Evolutionary conservation across 2,329 filamentous ascomycete genomes (phyloP), one percentile per base, ranked within the genome.

Genomic region (Diaporthe destruens): DNA sequence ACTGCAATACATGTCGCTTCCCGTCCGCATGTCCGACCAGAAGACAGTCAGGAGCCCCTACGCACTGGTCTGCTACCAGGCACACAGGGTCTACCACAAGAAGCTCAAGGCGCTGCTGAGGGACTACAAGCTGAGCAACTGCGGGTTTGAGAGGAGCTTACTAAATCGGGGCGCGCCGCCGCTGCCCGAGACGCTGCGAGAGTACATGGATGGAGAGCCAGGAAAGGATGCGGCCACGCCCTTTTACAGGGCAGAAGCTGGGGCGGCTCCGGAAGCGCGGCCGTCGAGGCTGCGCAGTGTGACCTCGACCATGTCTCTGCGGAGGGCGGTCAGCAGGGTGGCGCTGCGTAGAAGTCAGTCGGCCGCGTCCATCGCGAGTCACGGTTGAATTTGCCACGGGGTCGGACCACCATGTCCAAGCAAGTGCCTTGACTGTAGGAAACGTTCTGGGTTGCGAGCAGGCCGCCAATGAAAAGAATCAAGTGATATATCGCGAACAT

Each of bases 1-100:
- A 12, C 69, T 71, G 23, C 69, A 71, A 18, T 71, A 71, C 39
- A 65, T 66, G 69, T 54, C 49, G 8, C 34, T 71, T 14, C 57
- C 57, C 1, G 69, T 71, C 18, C 59, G 69, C 25, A 44, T 71
- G 34, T 66, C 69, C n/a, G 69, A 44, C 32, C 57, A 61, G 25
- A 66, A 51, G 57, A 56, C 49, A 5, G 57, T 71, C 11, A 53
- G 69, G 7, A 55, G 49, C 14, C 69, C 69, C 14, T 71, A 71
- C 39, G 69, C 69, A 5, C 56, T 66, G 39, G 57, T 71, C 18
- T 71, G 69, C n/a, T 71, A 71, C 29, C 49, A 71, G 25, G 69
- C 57, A 9, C 69, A 71, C 69, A 32, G 69, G 36, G 69, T 71
- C 23, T 71, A 71, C n/a, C 69, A 71, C 49, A 71, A 71, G 69